Evolutionary conservation across 345 rosid genomes (phyloP), one percentile per base, ranked within the genome.

Genomic region (Turritis glabra): DNA sequence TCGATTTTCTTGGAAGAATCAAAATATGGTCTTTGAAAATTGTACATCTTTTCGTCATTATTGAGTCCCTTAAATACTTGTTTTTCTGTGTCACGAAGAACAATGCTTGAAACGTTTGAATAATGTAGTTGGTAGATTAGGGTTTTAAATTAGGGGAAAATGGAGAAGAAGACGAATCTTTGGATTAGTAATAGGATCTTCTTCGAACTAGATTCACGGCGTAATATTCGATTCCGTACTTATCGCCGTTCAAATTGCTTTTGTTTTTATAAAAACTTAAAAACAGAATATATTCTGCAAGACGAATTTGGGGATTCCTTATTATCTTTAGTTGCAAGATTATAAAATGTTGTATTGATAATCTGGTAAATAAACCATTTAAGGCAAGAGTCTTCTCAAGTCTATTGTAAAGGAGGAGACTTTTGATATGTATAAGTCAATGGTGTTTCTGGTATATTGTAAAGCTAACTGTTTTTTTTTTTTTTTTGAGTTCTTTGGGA

Each of bases 181-280:
- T 3, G 11, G 69, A 13, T 62, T 29, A 17, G 11, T 11, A 33
- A 30, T 15, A 43, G 12, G 18, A 54, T 73, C 32, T 37, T 50
- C 18, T 10, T 51, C 0, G 33, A 67, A 68, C 61, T 75, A 67
- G 79, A 75, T 75, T 75, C 63, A 47, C 61, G 73, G 60, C 72
- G 29, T 74, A 27, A 6, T 74, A 66, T 56, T 66, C 52, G 67
- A 51, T 75, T 58, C 61, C 60, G 58, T 67, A 58, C 15, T 48
- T 59, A 38, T 67, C 67, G 55, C 74, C 56, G n/a, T 75, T 48
- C 5, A 19, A 37, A 43, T 38, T 50, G 46, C 41, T n/a, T 67
- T 68, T 67, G 33, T 26, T 48, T 7, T 8, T n/a, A 1, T n/a
- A 10, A 4, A 4, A 64, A 46, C 6, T 29, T 15, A 9, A 58